Conservation (phyloP, 2,329 filamentous ascomycete genomes). For the Cladosporium sp. region DNA sequence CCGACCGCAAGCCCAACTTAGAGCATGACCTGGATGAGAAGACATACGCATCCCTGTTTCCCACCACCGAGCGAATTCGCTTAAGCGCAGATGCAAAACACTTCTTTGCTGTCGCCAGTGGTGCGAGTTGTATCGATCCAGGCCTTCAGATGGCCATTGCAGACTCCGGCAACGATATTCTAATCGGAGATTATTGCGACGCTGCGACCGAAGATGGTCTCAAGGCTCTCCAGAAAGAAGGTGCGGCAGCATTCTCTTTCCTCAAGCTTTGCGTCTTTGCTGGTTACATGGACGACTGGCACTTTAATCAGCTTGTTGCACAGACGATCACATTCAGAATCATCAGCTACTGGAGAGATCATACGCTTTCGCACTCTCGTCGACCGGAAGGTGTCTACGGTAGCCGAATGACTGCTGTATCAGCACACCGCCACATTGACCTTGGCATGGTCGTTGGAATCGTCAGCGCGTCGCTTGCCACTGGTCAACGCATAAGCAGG, state of each 20-base stretch:
- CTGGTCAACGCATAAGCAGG: neutral
- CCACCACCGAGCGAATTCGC: conserved; percentile 2
- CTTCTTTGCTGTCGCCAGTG: conserved; percentile 9
- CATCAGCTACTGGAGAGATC: conserved; percentile 11
- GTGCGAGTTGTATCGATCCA: neutral
- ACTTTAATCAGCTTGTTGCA: conserved; percentile 7
- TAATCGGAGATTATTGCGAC: conserved; percentile 13
- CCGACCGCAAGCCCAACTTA: neutral
- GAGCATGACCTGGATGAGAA: conserved; percentile 3
- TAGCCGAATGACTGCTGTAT: conserved; percentile 6
- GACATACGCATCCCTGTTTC: neutral
- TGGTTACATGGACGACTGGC: conserved; percentile 6
- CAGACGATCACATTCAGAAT: conserved; percentile 6
- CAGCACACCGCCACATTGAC: conserved; percentile 4
- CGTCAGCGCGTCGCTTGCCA: conserved; percentile 4
- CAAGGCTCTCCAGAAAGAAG: neutral
- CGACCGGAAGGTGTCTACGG: conserved; percentile 3
- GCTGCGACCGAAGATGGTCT: conserved; percentile 1
- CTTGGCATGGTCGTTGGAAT: conserved; percentile 5
- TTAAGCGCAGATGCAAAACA: conserved; percentile 10
- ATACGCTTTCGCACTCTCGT: neutral
- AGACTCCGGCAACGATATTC: conserved; percentile 13
- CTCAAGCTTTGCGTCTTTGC: conserved; percentile 10
- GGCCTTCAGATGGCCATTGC: conserved; percentile 10
- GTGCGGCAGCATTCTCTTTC: conserved; percentile 9